Percentiles rank a stretch among this genome's conserved stretches.
Conservation (phyloP, 768 basidiomycete species). For the Neoboletus brunneissimus region DNA sequence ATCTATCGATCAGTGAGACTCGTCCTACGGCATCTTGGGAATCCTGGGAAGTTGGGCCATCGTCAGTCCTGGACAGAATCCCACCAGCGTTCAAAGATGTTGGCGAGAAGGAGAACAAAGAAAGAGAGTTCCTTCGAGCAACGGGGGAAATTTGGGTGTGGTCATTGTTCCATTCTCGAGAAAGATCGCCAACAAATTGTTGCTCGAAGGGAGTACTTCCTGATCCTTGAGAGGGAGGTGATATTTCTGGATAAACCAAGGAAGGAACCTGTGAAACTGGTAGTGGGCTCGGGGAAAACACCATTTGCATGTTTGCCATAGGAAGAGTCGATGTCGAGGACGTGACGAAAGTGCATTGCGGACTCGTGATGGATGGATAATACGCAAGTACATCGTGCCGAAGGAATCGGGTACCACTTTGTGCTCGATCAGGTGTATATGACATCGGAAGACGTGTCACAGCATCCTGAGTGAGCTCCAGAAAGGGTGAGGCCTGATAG, state of each 20-base stretch:
- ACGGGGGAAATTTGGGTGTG: constrained; percentile 26
- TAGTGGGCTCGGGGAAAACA: constrained; percentile 31
- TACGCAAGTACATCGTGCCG: not conserved
- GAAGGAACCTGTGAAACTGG: constrained; percentile 15
- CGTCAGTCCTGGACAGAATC: not conserved
- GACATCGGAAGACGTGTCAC: not conserved
- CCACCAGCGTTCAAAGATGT: not conserved
- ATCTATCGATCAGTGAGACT: constrained; percentile 29
- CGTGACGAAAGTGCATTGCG: constrained; percentile 8
- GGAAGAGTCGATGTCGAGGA: constrained; percentile 15
- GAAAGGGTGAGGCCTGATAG: constrained; percentile 5
- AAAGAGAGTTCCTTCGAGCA: constrained; percentile 3
- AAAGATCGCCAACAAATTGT: constrained; percentile 23
- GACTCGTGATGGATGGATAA: not conserved
- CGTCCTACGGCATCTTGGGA: constrained; percentile 7
- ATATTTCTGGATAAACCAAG: constrained; percentile 23
- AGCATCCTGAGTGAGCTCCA: not conserved
- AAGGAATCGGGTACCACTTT: not conserved
- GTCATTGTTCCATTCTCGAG: constrained; percentile 17
- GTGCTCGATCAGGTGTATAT: constrained; percentile 17
- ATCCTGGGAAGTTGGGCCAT: constrained; percentile 5
- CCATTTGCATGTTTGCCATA: constrained; percentile 6
- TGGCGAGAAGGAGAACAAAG: constrained; percentile 8
- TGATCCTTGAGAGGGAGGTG: constrained; percentile 27
- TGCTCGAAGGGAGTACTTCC: constrained; percentile 30